Percentiles rank a stretch among this genome's conserved stretches.
Evolutionary conservation across 2,329 filamentous ascomycete species (phyloP).

Genomic region (Paraconiothyrium sp.): DNA sequence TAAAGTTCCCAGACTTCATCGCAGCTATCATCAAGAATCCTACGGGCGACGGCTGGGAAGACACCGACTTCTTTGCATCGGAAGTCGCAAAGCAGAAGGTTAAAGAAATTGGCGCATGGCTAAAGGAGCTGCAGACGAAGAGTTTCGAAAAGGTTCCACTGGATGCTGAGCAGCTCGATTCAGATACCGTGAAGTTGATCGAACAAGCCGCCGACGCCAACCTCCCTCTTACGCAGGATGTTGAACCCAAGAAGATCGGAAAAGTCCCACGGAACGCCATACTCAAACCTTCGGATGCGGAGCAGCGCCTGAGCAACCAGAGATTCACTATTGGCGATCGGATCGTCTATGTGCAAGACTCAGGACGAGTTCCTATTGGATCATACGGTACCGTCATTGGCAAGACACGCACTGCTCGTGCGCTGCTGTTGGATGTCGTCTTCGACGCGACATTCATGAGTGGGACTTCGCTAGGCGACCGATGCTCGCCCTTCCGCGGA

Average conservation of each 20-base stretch:
- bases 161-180: slow-evolving; percentile 95
- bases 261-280: slow-evolving; percentile 87
- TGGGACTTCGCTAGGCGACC: slow-evolving; percentile 87
- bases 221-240: slow-evolving; percentile 40
- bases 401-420: slow-evolving; percentile 85
- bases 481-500: slow-evolving; percentile 91
- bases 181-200: slow-evolving; percentile 82
- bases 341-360: slow-evolving; percentile 89
- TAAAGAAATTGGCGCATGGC: slow-evolving; percentile 93
- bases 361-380: slow-evolving; percentile 93
- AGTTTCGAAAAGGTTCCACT: slow-evolving; percentile 95
- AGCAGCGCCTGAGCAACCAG: slow-evolving; percentile 88
- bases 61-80: slow-evolving; percentile 85
- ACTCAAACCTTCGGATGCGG: slow-evolving; percentile 94
- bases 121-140: slow-evolving; percentile 90
- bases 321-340: slow-evolving; percentile 86
- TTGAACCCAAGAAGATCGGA: slow-evolving; percentile 74
- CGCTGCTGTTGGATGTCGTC: slow-evolving; percentile 85
- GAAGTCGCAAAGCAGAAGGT: slow-evolving; percentile 79
- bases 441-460: slow-evolving; percentile 98
- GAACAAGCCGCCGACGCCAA: slow-evolving; percentile 75
- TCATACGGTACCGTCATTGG: slow-evolving; percentile 93
- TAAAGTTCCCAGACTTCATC: slow-evolving; percentile 93
- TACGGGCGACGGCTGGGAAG: slow-evolving; percentile 82
- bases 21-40: slow-evolving; percentile 86